phyloP scores from a whole-genome alignment of 2,329 filamentous ascomycete genomes.

The Colletotrichum lindemuthianum region DNA sequence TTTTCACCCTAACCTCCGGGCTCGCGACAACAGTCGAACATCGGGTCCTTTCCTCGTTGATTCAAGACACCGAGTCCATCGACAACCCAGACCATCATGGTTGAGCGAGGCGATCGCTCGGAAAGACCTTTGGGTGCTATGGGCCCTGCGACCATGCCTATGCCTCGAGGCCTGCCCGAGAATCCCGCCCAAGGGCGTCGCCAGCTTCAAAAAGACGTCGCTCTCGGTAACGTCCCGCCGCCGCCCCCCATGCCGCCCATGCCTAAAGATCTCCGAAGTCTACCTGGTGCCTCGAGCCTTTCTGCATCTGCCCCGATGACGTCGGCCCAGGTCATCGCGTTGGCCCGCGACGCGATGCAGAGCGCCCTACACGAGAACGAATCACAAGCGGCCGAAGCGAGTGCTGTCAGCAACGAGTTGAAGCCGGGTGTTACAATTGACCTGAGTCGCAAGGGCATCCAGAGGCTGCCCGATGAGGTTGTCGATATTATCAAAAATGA shows the following conservation, averaged over 20 bases:
- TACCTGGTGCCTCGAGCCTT: constrained; percentile 57
- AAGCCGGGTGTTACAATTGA: constrained; percentile 82
- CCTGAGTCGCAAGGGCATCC: constrained; percentile 79
- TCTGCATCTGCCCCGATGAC: constrained; percentile 64
- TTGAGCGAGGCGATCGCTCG: constrained; percentile 35
- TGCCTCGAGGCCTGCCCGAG: constrained; percentile 53
- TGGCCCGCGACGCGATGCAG: constrained; percentile 74
- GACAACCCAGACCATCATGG: constrained; percentile 23
- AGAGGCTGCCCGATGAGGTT: constrained; percentile 76
- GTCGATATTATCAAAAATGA: constrained; percentile 80
- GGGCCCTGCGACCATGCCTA: constrained; percentile 47
- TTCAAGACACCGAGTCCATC: constrained; percentile 12
- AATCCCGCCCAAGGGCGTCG: constrained; percentile 51
- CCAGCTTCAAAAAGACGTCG: constrained; percentile 48
- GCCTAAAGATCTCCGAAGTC: constrained; percentile 56
- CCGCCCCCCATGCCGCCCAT: constrained; percentile 57
- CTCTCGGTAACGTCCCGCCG: constrained; percentile 52
- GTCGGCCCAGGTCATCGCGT: constrained; percentile 70
- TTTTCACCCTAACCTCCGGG: constrained; percentile 23
- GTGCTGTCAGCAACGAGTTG: constrained; percentile 67
- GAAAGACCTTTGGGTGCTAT: constrained; percentile 41
- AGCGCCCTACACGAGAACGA: constrained; percentile 73
- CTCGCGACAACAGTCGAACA: constrained; percentile 17
- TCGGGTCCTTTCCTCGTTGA: background rate
- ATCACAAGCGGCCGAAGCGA: constrained; percentile 69